A percentile compares a stretch with the other conserved stretches of the same genome.
Conservation (phyloP, 768 basidiomycete species). For the Tubosaeta brunneosetosa region DNA sequence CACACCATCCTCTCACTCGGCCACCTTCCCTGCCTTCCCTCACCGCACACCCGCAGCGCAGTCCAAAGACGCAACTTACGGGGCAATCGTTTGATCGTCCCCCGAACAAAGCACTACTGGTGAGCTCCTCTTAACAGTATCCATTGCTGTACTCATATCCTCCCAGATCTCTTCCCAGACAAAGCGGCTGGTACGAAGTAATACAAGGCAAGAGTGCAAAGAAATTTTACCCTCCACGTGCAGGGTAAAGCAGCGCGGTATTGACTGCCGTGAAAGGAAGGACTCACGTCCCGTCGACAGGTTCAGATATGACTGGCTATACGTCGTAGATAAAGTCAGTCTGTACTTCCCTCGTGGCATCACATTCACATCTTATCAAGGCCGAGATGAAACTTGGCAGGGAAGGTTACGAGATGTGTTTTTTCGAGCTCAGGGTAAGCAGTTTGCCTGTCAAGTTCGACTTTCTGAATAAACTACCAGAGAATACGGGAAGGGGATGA, state of each 20-base stretch:
- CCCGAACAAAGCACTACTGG: slow-evolving; percentile 19
- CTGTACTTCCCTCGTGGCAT: not conserved
- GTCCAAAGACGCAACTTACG: slow-evolving; percentile 17
- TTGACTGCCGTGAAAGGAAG: not conserved
- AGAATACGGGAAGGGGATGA: slow-evolving; percentile 23
- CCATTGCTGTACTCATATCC: not conserved
- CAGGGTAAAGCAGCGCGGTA: slow-evolving; percentile 17
- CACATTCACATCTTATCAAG: slow-evolving; percentile 12
- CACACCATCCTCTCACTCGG: no score
- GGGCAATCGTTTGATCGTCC: slow-evolving; percentile 22
- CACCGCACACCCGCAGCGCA: no score
- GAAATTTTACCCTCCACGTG: slow-evolving; percentile 16
- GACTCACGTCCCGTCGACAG: slow-evolving; percentile 4
- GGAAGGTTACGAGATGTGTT: slow-evolving; percentile 24
- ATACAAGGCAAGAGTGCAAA: slow-evolving; percentile 26
- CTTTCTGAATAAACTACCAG: slow-evolving; percentile 8
- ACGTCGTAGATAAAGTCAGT: slow-evolving; percentile 24
- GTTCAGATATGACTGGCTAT: slow-evolving; percentile 32
- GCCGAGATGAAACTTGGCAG: slow-evolving; percentile 15
- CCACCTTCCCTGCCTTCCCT: no score
- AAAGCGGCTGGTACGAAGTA: slow-evolving; percentile 34
- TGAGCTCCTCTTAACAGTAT: slow-evolving; percentile 1
- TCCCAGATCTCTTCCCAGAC: slow-evolving; percentile 28
- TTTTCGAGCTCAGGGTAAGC: slow-evolving; percentile 26
- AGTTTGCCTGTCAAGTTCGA: not conserved